phyloP scores from a whole-genome alignment of 768 basidiomycete species.

The Amanita inopinata region DNA sequence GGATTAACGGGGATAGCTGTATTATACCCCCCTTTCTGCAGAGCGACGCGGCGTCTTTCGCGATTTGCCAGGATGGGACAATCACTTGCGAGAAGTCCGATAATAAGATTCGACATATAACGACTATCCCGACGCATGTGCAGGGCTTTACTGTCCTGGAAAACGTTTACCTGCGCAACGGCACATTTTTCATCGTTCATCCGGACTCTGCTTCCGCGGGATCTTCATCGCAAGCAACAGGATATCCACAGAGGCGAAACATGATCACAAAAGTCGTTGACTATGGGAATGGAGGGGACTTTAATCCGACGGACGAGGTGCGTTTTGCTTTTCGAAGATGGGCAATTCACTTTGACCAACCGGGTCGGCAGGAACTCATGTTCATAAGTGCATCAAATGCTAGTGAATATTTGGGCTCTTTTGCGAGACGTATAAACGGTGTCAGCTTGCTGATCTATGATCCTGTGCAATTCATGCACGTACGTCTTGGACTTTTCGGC shows the following conservation, averaged over 20 bases:
- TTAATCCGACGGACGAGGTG: slow-evolving; percentile 24
- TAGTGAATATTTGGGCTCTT: slow-evolving; percentile 14
- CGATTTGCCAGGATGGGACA: neutral
- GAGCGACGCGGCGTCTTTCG: neutral
- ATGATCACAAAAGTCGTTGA: slow-evolving; percentile 27
- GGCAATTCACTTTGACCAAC: neutral
- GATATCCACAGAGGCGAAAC: slow-evolving; percentile 35
- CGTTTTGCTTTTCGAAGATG: slow-evolving; percentile 3
- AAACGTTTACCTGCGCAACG: slow-evolving; percentile 64
- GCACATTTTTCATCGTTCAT: slow-evolving; percentile 61
- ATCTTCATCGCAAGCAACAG: slow-evolving; percentile 1
- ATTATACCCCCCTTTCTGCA: neutral
- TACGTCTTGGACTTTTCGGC: slow-evolving; percentile 9
- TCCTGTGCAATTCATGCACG: slow-evolving; percentile 17
- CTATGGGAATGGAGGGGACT: slow-evolving; percentile 13
- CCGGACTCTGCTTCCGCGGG: slow-evolving; percentile 10
- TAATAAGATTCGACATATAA: neutral
- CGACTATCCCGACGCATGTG: slow-evolving; percentile 14
- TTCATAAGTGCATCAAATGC: slow-evolving; percentile 17
- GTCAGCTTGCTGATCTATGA: slow-evolving; percentile 18
- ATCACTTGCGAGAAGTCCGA: neutral
- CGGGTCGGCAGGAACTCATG: slow-evolving; percentile 16
- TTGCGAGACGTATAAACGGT: slow-evolving; percentile 14
- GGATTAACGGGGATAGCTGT: neutral
- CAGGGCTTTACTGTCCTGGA: slow-evolving; percentile 73